phyloP scores from a whole-genome alignment of 805 yeast genomes.

The Wickerhamiella hasegawae region DNA sequence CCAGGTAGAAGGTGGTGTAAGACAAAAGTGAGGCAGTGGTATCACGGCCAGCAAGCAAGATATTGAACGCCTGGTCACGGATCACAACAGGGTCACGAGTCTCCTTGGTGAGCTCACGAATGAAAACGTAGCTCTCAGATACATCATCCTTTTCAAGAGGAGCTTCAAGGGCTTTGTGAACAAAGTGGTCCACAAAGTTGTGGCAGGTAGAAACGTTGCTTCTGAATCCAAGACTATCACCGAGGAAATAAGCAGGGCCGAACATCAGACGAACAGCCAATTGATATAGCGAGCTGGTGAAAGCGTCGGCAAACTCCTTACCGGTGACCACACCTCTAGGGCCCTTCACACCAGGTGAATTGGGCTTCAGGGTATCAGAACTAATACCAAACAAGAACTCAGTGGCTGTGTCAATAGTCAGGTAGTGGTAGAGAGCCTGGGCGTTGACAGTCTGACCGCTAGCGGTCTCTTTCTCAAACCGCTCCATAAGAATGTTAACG shows the following conservation, averaged over 20 bases:
- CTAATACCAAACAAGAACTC: constrained; percentile 18
- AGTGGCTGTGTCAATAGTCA: constrained; percentile 18
- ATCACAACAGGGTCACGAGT: constrained; percentile 32
- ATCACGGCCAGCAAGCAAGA: constrained; percentile 39
- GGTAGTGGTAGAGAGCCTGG: constrained; percentile 12
- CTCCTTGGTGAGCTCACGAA: constrained; percentile 32
- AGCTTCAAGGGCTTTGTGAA: constrained; percentile 22
- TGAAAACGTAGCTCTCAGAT: constrained; percentile 29
- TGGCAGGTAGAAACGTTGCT: constrained; percentile 22
- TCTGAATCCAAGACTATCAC: constrained; percentile 21
- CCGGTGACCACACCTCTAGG: constrained; percentile 13
- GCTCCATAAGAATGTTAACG: constrained; percentile 11
- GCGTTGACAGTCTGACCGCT: constrained; percentile 13
- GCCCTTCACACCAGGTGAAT: constrained; percentile 9
- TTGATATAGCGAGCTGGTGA: constrained; percentile 11
- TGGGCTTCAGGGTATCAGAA: constrained; percentile 14
- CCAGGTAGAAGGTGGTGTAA: constrained; percentile 30
- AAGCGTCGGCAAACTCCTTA: constrained; percentile 15
- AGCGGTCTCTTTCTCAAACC: constrained; percentile 4
- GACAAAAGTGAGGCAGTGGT: constrained; percentile 37
- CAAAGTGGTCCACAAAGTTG: constrained; percentile 27
- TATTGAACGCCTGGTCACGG: constrained; percentile 35
- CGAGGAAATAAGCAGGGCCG: constrained; percentile 13
- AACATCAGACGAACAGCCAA: constrained; percentile 13
- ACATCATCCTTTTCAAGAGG: constrained; percentile 19